phyloP scores from a whole-genome alignment of 192 early-diverging fungal species.

The Backusella circina region DNA sequence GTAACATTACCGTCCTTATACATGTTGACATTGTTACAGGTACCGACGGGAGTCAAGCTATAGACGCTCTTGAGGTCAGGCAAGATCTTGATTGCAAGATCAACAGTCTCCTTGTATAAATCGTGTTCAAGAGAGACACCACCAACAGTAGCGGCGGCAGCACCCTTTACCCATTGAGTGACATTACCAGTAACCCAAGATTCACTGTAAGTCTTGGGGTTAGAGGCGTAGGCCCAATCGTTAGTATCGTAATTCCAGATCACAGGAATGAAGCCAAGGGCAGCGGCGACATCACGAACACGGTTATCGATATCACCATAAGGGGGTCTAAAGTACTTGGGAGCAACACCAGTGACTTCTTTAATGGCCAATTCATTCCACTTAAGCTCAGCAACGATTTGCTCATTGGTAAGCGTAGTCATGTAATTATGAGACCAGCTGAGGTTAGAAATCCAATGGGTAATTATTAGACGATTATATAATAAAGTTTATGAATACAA shows the following conservation, averaged over 20 bases:
- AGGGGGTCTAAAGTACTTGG: conserved; percentile 61
- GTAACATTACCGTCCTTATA: conserved; percentile 34
- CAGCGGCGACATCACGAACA: conserved; percentile 47
- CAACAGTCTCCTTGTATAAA: conserved; percentile 37
- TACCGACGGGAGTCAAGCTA: conserved; percentile 31
- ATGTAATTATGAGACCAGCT: conserved; percentile 53
- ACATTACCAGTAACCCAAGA: conserved; percentile 21
- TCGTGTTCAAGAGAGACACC: conserved; percentile 54
- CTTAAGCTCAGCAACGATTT: conserved; percentile 59
- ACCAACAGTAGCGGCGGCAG: conserved; percentile 30
- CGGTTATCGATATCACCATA: conserved; percentile 69
- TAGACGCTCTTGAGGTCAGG: conserved; percentile 31
- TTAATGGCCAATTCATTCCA: conserved; percentile 53
- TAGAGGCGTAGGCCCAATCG: conserved; percentile 38
- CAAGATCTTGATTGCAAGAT: conserved; percentile 35
- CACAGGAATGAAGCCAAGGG: conserved; percentile 49
- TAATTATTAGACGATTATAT: background rate
- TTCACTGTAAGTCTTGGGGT: background rate
- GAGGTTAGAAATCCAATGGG: background rate
- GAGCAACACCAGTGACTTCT: conserved; percentile 45
- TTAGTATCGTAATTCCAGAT: conserved; percentile 52
- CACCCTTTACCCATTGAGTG: conserved; percentile 31
- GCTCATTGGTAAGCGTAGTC: conserved; percentile 54
- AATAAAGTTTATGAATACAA: no score
- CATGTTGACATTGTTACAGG: conserved; percentile 33